These are phyloP conservation scores for Ramaria sp. DNA, from an alignment of 768 basidiomycete genomes.

Conservation along the genomic window DNA sequence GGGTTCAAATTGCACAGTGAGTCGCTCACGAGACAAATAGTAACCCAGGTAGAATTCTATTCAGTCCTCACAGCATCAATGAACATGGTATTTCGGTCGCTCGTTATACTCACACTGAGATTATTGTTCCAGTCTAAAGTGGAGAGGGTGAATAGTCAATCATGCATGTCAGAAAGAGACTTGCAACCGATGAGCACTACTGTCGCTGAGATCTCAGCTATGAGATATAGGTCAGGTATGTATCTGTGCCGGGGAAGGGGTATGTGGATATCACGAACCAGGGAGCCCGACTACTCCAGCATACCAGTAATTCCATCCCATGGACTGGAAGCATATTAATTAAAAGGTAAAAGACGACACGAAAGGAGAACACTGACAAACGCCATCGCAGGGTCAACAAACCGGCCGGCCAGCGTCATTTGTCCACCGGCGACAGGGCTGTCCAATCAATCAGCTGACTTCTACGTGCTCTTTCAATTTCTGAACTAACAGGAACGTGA, in stretches of 20 bases:
- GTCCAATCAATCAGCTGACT: neutral
- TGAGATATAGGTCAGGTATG: slow-evolving; percentile 36
- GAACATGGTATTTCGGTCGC: no score
- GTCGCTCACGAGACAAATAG: slow-evolving; percentile 20
- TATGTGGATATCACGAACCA: neutral
- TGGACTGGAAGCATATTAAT: slow-evolving; percentile 8
- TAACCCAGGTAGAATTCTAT: slow-evolving; percentile 24
- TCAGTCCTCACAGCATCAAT: no score
- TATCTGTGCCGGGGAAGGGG: neutral
- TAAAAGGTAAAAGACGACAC: neutral
- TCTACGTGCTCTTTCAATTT: no score
- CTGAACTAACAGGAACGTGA: slow-evolving; percentile 6
- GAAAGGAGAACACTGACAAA: slow-evolving; percentile 16
- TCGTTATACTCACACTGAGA: neutral
- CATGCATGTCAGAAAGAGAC: neutral
- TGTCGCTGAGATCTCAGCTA: slow-evolving; percentile 65
- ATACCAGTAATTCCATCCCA: slow-evolving; percentile 21
- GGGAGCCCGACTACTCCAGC: slow-evolving; percentile 16
- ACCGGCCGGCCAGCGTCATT: slow-evolving; percentile 38
- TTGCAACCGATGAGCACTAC: slow-evolving; percentile 58
- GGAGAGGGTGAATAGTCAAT: neutral
- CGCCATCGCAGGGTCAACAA: slow-evolving; percentile 37
- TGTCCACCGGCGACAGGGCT: slow-evolving; percentile 24
- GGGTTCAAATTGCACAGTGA: no score
- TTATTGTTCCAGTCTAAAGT: slow-evolving; percentile 38